These are phyloP conservation scores for Populus deltoides DNA, from an alignment of 345 rosid genomes.

Conservation along the genomic window DNA sequence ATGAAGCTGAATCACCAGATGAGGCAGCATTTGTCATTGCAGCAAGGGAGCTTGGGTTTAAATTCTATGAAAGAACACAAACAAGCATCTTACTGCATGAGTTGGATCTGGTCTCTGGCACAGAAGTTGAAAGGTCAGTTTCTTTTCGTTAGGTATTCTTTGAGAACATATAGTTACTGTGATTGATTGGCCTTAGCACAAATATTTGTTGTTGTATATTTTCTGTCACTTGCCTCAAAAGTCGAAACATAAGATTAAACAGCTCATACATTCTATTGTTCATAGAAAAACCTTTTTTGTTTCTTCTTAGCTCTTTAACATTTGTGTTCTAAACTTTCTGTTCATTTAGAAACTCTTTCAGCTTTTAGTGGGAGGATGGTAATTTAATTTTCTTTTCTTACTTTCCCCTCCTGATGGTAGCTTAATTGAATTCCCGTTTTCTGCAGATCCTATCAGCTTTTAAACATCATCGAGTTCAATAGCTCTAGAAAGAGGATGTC, in stretches of 20 bases:
- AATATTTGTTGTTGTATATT: background rate
- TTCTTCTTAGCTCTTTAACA: background rate
- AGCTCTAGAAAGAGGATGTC: conserved; percentile 87
- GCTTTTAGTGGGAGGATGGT: background rate
- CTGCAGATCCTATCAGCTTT: conserved; percentile 68
- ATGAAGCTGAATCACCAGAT: conserved; percentile 97
- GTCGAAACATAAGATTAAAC: background rate
- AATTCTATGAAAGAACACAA: conserved; percentile 76
- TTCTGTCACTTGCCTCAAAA: too few relatives aligned
- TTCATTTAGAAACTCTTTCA: background rate
- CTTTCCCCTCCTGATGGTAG: background rate
- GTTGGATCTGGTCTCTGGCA: conserved; percentile 54
- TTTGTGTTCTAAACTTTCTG: background rate
- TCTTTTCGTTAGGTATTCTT: conserved; percentile 1
- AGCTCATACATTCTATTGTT: background rate
- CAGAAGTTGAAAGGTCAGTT: conserved; percentile 55
- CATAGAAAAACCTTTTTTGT: background rate
- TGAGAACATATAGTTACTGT: background rate
- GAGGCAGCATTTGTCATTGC: conserved; percentile 96
- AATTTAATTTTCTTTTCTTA: background rate
- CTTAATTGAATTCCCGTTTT: background rate
- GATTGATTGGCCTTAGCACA: background rate
- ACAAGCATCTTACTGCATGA: conserved; percentile 63
- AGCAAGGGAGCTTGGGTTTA: conserved; percentile 89
- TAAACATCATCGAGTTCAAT: conserved; percentile 76